Evolutionary conservation across 2,329 filamentous ascomycete species (phyloP).

Genomic region (Phialocephala sp.): DNA sequence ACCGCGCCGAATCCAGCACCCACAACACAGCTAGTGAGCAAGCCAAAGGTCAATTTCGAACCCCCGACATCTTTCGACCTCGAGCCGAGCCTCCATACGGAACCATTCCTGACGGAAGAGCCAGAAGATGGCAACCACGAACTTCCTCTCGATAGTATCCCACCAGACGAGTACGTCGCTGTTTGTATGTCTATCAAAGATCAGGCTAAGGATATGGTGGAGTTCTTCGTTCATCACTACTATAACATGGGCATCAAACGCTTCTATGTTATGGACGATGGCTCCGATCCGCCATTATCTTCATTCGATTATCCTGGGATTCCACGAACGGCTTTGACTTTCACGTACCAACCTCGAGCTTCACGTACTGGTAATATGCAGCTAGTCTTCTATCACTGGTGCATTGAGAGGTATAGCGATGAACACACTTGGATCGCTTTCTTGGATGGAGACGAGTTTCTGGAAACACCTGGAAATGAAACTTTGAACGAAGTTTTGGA

Average conservation of each 20-base stretch:
- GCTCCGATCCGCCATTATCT: conserved; percentile 36
- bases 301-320: conserved; percentile 32
- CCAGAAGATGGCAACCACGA: conserved; percentile 12
- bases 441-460: conserved; percentile 43
- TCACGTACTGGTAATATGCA: conserved; percentile 27
- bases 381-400: conserved; percentile 32
- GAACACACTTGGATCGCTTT: conserved; percentile 45
- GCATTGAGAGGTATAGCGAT: conserved; percentile 33
- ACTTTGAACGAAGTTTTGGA: conserved; percentile 39
- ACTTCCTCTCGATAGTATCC: conserved; percentile 16
- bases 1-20: neutral
- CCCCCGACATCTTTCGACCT: conserved; percentile 10
- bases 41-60: conserved; percentile 6
- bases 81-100: conserved; percentile 9
- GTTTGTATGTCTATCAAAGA: conserved; percentile 38
- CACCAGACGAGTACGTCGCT: conserved; percentile 34
- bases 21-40: neutral
- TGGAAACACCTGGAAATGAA: conserved; percentile 32
- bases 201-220: conserved; percentile 34
- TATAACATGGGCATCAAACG: conserved; percentile 36
- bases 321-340: conserved; percentile 33
- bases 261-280: conserved; percentile 41
- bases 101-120: neutral
- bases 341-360: conserved; percentile 32
- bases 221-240: conserved; percentile 39